Conservation (phyloP, 164 flowering plant species). For the Cinnamomum micranthum region DNA sequence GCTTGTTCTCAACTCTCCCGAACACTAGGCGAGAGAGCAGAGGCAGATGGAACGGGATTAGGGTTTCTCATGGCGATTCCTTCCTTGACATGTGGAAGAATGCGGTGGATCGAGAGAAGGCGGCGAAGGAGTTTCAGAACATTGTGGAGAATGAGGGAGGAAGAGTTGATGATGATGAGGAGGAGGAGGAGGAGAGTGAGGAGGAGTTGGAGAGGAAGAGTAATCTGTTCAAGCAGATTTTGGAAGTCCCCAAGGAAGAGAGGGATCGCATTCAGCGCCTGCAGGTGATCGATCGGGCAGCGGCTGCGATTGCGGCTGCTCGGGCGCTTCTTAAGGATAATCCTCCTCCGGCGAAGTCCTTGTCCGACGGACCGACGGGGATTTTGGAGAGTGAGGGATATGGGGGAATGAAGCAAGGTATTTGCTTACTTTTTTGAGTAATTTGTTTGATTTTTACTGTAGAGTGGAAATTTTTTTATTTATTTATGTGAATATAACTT, state of each 20-base stretch:
- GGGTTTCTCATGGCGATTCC: constrained; percentile 46
- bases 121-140: constrained; percentile 49
- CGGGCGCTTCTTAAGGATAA: constrained; percentile 51
- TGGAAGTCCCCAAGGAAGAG: constrained; percentile 68
- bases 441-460: not conserved
- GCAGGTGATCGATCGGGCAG: constrained; percentile 91
- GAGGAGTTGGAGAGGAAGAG: constrained; percentile 61
- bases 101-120: constrained; percentile 53
- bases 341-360: constrained; percentile 4
- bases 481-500: too few relatives aligned
- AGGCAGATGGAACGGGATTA: constrained; percentile 10
- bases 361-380: not conserved
- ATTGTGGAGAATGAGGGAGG: constrained; percentile 29
- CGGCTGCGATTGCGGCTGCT: constrained; percentile 92
- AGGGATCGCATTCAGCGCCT: constrained; percentile 78
- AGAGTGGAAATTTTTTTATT: too few relatives aligned
- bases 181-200: constrained; percentile 7
- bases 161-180: constrained; percentile 13
- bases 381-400: not conserved
- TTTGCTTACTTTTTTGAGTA: not conserved
- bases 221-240: constrained; percentile 60
- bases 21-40: not conserved
- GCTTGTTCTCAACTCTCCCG: not conserved
- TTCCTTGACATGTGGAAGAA: constrained; percentile 86
- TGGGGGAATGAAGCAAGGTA: constrained; percentile 6